Evolutionary conservation across 768 basidiomycete species (phyloP).

Genomic region (Psilocybe azurescens): DNA sequence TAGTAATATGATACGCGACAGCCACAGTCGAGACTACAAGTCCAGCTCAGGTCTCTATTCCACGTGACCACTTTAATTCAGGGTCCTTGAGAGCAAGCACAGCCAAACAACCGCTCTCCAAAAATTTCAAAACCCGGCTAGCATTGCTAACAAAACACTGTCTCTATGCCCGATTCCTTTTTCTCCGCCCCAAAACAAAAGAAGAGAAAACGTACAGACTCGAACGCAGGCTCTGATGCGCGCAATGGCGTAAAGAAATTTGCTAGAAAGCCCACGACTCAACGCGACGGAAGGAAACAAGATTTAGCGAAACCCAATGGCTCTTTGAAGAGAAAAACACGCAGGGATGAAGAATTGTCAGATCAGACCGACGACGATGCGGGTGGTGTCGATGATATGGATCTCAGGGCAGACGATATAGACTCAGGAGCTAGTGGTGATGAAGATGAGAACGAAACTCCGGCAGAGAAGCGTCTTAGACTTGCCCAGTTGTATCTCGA

Average conservation of each 20-base stretch:
- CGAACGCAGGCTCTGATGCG: conserved; percentile 31
- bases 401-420: conserved; percentile 57
- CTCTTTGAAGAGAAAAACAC: conserved; percentile 30
- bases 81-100: conserved; percentile 7
- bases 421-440: conserved; percentile 73
- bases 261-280: conserved; percentile 27
- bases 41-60: too few relatives aligned
- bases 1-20: neutral
- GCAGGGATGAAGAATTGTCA: conserved; percentile 71
- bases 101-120: conserved; percentile 20
- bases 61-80: too few relatives aligned
- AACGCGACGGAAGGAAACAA: conserved; percentile 26
- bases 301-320: conserved; percentile 22
- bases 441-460: conserved; percentile 88
- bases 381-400: conserved; percentile 72
- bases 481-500: conserved; percentile 91
- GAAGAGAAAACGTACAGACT: conserved; percentile 63
- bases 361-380: conserved; percentile 62
- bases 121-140: conserved; percentile 6
- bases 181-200: conserved; percentile 66
- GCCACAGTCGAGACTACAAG: too few relatives aligned
- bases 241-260: conserved; percentile 26
- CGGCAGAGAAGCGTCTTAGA: conserved; percentile 90
- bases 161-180: conserved; percentile 81
- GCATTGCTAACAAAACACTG: neutral